Base-by-base conservation (phyloP, 257 asterid species). In the Solanum infundibuliforme region DNA sequence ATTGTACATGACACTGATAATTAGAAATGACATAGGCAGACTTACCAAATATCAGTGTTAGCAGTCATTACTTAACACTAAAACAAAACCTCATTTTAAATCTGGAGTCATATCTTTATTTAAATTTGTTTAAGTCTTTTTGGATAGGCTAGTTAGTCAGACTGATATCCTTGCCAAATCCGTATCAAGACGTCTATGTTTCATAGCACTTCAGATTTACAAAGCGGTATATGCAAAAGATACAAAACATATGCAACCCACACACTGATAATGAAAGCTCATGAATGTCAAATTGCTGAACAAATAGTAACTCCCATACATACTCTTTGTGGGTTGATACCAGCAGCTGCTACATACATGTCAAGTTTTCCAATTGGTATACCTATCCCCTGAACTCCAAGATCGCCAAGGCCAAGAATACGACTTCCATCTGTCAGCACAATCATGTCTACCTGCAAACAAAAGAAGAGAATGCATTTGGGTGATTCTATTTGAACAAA, bases 301-400 rank as follows among this genome's bases (percentile, higher is more conserved):
- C 77, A 88, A 88, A 25, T 76, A 58, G 86, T 35, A 69, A 83
- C 68, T 86, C 41, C 12, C 38, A 87, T 87, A 90, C 96, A 89
- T 96, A 97, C 99, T 88, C 96, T 93, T 91, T 95, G 98, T 84
- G 99, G 99, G 90, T 97, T 95, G 94, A 97, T 97, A 89, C 99
- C 99, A 89, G 99, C 99, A 90, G 99, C 99, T 36, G 99, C 99
- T 82, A 97, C 99, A 89, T 97, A 97, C 94, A 97, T 95, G 92
- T 97, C 99, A 90, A 97, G 99, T 89, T 97, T 97, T 87, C 99
- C 99, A 87, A 97, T 91, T 11, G 99, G 99, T 75, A 97, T 97
- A 85, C 98, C 99, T 87, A 97, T 97, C 89, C 99, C 99, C 92
- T 97, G 99, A 90, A 97, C 99, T 90, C 99, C 99, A 90, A 97